Evolutionary conservation across 257 asterid genomes (phyloP), one percentile per base, ranked within the genome.

Genomic region (Ehretia macrophylla): DNA sequence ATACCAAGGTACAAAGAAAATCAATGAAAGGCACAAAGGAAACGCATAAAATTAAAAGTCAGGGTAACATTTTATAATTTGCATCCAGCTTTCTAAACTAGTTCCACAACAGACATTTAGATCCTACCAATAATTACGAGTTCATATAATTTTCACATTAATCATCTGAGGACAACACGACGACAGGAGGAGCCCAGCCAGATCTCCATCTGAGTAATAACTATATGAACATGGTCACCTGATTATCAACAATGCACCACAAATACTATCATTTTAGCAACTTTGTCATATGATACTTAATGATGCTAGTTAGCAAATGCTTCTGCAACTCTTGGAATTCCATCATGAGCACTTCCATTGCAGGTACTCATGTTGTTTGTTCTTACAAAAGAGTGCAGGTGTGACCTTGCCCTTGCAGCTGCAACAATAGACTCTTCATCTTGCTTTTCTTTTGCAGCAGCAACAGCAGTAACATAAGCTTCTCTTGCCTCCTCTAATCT

Each of bases 381-480:
- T 75, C 72, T 46, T 17, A 81, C 79, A 58, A 85, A 47, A 19
- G 92, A 85, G 65, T 81, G 94, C 67, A 91, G 85, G 72, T 67
- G 83, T 54, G 67, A 66, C 73, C 98, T 88, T 56, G 95, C 95
- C 64, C 35, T 66, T 40, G 88, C 86, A 46, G 96, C 98, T 46
- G 83, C 95, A 17, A 87, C 81, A 58, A 88, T 37, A 44, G 98
- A 88, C 75, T 72, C 83, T 58, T 85, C 88, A 8, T 88, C 95
- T 73, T 68, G 88, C 60, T 72, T 82, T 70, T 78, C 88, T 76
- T 82, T 92, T 51, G 92, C 90, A 64, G 81, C 79, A 3, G 85
- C 79, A 74, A 92, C 79, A 45, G 97, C 93, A 50, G 73, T 68
- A 54, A 72, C 59, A 67, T 92, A 92, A 16, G 94, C 88, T 76